phyloP scores from a whole-genome alignment of 129 eudicot species.

The Flaveria linearis region DNA sequence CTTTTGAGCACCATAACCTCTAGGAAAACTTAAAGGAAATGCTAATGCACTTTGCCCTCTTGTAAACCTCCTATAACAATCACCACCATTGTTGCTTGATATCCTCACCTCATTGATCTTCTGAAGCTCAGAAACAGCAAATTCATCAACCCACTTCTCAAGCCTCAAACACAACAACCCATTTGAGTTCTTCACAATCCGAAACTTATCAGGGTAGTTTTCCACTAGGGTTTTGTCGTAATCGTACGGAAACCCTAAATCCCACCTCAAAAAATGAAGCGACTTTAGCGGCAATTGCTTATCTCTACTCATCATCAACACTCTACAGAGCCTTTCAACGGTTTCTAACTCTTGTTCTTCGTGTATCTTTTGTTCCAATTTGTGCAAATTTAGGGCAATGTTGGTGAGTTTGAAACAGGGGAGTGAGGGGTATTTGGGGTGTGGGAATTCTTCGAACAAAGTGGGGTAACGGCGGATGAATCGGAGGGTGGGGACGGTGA shows the following conservation, averaged over 20 bases:
- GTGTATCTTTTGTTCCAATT: conserved; percentile 44
- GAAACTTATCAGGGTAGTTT: neutral
- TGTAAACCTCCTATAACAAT: conserved; percentile 8
- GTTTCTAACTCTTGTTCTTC: conserved; percentile 37
- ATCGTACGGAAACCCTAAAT: conserved; percentile 79
- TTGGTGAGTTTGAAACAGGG: conserved; percentile 39
- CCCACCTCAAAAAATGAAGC: conserved; percentile 60
- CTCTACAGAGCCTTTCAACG: conserved; percentile 50
- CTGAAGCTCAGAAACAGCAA: conserved; percentile 41
- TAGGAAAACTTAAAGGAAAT: conserved; percentile 74
- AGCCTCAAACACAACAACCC: conserved; percentile 1
- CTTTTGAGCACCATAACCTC: conserved; percentile 82
- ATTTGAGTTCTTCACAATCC: neutral
- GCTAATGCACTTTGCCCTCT: conserved; percentile 40
- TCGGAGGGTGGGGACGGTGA: conserved; percentile 86
- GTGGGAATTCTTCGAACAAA: conserved; percentile 74
- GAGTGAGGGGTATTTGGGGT: conserved; percentile 65
- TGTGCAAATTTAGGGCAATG: conserved; percentile 33
- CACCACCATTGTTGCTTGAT: neutral
- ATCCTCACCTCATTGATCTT: conserved; percentile 40
- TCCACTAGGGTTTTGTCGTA: conserved; percentile 40
- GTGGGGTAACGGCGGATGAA: conserved; percentile 90
- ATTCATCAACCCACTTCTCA: conserved; percentile 11
- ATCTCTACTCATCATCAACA: conserved; percentile 54
- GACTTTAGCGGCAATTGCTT: conserved; percentile 53